Percentiles rank a stretch among this genome's conserved stretches.
phyloP scores from a whole-genome alignment of 768 basidiomycete species.

The Lactarius psammicola region DNA sequence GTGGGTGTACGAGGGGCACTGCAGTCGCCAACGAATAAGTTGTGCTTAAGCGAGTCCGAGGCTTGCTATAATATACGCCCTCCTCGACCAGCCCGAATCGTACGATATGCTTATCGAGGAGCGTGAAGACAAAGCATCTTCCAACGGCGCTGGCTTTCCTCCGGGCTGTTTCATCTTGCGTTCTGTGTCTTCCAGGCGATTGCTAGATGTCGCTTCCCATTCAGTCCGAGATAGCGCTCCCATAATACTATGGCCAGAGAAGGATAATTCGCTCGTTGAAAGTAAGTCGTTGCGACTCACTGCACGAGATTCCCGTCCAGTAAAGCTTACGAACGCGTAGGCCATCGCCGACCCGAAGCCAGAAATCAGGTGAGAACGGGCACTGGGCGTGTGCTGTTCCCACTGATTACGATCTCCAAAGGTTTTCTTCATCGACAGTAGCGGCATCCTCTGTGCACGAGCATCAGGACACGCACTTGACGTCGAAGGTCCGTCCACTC shows the following conservation, averaged over 20 bases:
- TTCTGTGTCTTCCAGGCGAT: conserved; percentile 50
- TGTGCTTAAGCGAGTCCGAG: not conserved
- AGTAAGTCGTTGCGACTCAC: too few species aligned
- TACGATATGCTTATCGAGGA: conserved; percentile 12
- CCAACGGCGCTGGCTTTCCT: conserved; percentile 35
- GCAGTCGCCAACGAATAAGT: not conserved
- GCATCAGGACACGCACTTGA: conserved; percentile 81
- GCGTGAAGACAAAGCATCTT: conserved; percentile 1
- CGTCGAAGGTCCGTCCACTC: conserved; percentile 54
- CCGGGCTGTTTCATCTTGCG: conserved; percentile 62
- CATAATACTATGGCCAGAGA: conserved; percentile 67
- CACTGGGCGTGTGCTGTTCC: not conserved
- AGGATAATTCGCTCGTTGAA: conserved; percentile 76
- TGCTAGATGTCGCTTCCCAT: conserved; percentile 57
- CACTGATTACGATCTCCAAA: conserved; percentile 31
- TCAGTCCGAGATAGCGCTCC: conserved; percentile 58
- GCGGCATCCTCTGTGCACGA: conserved; percentile 76
- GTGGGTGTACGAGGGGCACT: not conserved
- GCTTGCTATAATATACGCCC: not conserved
- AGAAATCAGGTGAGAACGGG: conserved; percentile 65
- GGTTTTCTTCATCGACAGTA: conserved; percentile 86
- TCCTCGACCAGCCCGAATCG: not conserved
- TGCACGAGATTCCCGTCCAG: not conserved
- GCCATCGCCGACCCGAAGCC: conserved; percentile 60
- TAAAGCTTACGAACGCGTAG: conserved; percentile 38